These are phyloP conservation scores for Mediolabrus comicus DNA, from an alignment of 108 stramenopile species.

Conservation along the genomic window DNA sequence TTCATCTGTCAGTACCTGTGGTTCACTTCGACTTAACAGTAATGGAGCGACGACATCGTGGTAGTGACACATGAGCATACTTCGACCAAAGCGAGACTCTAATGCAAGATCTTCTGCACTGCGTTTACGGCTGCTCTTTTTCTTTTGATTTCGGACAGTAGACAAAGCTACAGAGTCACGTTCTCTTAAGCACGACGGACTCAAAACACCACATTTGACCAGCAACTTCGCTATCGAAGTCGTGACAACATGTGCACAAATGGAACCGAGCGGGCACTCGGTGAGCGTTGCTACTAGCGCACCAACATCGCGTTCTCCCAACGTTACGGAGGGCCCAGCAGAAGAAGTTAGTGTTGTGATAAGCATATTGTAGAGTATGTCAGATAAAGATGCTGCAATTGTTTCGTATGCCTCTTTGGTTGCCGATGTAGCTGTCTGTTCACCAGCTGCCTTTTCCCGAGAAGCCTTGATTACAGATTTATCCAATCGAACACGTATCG, in stretches of 20 bases:
- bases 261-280: constrained; percentile 71
- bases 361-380: constrained; percentile 71
- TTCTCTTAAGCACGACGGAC: constrained; percentile 18
- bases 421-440: neutral
- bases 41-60: constrained; percentile 86
- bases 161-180: neutral
- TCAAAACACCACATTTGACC: constrained; percentile 69
- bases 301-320: constrained; percentile 81
- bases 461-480: constrained; percentile 14
- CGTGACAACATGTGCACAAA: constrained; percentile 67
- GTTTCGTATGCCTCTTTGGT: constrained; percentile 32
- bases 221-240: constrained; percentile 65
- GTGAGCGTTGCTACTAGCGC: constrained; percentile 75
- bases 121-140: constrained; percentile 7
- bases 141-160: neutral
- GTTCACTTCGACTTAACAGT: constrained; percentile 68
- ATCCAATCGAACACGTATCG: constrained; percentile 54
- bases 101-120: constrained; percentile 34
- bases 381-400: constrained; percentile 47
- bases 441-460: neutral
- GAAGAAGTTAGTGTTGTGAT: constrained; percentile 58
- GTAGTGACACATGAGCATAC: constrained; percentile 68
- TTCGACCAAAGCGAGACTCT: constrained; percentile 70
- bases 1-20: constrained; percentile 15
- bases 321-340: constrained; percentile 52